phyloP scores from a whole-genome alignment of 345 rosid species.

The Kernera saxatilis region DNA sequence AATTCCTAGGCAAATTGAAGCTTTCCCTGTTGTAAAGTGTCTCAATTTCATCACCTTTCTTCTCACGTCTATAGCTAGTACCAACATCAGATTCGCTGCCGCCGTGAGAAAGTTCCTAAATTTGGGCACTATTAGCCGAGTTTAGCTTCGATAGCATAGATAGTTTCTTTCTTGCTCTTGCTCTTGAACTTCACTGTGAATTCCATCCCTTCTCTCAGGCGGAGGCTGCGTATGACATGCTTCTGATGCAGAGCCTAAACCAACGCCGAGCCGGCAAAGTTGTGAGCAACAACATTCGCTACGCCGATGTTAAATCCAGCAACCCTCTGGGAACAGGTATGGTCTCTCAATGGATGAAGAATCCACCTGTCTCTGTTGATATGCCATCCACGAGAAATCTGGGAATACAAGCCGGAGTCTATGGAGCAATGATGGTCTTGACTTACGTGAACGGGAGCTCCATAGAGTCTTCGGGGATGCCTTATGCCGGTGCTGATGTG shows the following conservation, averaged over 20 bases:
- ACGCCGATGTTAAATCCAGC: constrained; percentile 84
- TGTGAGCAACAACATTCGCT: constrained; percentile 60
- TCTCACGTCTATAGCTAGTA: no score
- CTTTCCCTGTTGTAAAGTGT: no score
- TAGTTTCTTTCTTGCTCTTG: no score
- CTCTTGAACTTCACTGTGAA: no score
- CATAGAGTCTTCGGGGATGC: constrained; percentile 34
- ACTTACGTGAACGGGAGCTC: constrained; percentile 76
- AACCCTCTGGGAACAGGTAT: constrained; percentile 43
- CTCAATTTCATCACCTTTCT: no score
- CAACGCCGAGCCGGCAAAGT: constrained; percentile 92
- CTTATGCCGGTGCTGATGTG: constrained; percentile 72
- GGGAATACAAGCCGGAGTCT: constrained; percentile 85
- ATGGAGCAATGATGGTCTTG: constrained; percentile 82
- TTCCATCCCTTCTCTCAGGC: constrained; percentile 44
- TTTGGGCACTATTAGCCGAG: no score
- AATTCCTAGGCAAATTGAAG: no score
- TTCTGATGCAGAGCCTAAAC: constrained; percentile 89
- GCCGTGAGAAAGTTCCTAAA: no score
- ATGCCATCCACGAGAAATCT: constrained; percentile 63
- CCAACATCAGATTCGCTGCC: no score
- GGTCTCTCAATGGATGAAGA: constrained; percentile 78
- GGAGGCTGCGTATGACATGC: constrained; percentile 96
- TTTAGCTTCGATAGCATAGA: no score
- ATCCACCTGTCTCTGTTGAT: constrained; percentile 57